A percentile compares a stretch with the other conserved stretches of the same genome.
Conservation (phyloP, 2,329 filamentous ascomycete species). For the Domatiomyces catenatus region DNA sequence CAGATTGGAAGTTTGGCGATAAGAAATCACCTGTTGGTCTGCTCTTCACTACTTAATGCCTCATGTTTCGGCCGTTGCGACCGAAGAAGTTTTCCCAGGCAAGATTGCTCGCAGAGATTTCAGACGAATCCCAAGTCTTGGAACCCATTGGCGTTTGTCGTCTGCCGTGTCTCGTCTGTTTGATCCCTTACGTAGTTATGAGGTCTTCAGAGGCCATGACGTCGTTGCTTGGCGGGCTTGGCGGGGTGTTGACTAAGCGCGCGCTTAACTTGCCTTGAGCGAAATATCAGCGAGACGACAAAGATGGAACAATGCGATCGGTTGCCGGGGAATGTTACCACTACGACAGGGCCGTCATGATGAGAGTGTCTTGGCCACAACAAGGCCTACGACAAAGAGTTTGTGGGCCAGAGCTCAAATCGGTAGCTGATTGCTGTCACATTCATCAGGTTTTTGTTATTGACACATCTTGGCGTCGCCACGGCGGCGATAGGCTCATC, state of each 20-base stretch:
- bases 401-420: not conserved
- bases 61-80: not conserved
- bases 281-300: too few species aligned
- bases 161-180: not conserved
- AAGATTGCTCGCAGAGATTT: not conserved
- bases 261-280: too few species aligned
- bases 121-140: not conserved
- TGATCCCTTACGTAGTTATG: too few species aligned
- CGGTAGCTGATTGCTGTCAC: not conserved
- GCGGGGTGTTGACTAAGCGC: too few species aligned
- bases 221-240: too few species aligned
- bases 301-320: too few species aligned
- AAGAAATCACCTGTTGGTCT: not conserved
- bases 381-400: not conserved
- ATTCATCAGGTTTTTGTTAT: not conserved
- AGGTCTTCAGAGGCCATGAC: too few species aligned
- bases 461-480: not conserved
- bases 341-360: not conserved
- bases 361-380: not conserved
- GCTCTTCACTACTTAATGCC: not conserved
- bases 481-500: not conserved
- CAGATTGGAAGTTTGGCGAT: not conserved
- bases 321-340: not conserved
- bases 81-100: not conserved
- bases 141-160: not conserved